These are phyloP conservation scores for Didymella lethalis DNA, from an alignment of 2,329 filamentous ascomycete genomes.

Conservation along the genomic window DNA sequence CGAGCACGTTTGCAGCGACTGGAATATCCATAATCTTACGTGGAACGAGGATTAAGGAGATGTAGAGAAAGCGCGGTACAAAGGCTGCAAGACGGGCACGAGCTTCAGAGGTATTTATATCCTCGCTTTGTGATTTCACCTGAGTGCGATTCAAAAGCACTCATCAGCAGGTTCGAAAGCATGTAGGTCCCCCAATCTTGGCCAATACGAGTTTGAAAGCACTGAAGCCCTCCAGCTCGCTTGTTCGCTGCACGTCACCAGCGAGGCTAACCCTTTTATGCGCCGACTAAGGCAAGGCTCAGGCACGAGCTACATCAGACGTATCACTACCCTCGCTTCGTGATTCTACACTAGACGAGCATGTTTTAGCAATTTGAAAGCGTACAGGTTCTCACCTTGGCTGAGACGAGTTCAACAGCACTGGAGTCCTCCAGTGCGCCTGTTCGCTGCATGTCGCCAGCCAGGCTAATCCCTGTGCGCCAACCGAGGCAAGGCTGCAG, in stretches of 20 bases:
- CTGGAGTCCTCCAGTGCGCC: conserved; percentile 9
- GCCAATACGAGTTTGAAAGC: neutral
- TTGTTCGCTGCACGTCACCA: conserved; percentile 13
- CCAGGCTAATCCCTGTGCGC: conserved; percentile 22
- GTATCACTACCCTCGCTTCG: no score
- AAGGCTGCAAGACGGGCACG: neutral
- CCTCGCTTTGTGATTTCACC: no score
- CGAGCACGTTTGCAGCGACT: conserved; percentile 65
- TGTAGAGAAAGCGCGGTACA: neutral
- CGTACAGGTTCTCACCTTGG: neutral
- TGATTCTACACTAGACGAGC: neutral
- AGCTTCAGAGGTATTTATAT: no score
- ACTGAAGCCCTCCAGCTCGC: conserved; percentile 10
- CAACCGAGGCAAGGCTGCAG: conserved; percentile 22
- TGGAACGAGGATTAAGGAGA: neutral
- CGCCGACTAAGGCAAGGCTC: conserved; percentile 21
- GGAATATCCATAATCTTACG: conserved; percentile 60
- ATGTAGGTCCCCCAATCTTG: neutral
- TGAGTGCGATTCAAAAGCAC: neutral
- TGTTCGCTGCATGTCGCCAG: conserved; percentile 12
- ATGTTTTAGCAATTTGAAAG: neutral
- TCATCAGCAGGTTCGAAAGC: conserved; percentile 1
- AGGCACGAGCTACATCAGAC: no score
- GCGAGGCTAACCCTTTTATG: conserved; percentile 21
- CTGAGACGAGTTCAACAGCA: neutral